Base-by-base conservation (phyloP, 176 grass and related monocot species). In the Aegilops longissima region DNA sequence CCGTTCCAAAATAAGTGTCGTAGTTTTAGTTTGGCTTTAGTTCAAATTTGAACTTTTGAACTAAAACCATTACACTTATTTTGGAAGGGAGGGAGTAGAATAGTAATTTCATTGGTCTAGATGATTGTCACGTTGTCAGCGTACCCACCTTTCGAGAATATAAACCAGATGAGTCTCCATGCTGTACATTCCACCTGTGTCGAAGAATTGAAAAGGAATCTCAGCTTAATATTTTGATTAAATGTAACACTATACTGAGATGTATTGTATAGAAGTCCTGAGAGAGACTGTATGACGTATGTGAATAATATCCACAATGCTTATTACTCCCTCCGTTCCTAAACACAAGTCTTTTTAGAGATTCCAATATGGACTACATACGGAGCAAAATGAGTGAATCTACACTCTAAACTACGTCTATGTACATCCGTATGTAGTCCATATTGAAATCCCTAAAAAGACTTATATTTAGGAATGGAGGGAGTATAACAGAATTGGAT, bases 111-210 rank as follows among this genome's bases (percentile, higher is more conserved):
- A 38, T 42, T 56, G 30, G 6, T 61, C 62, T 34, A 86, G 8
- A 70, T 85, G 70, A 30, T 25, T 8, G 6, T 29, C 24, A 76
- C 6, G 51, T 76, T 45, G 31, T 64, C 45, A 89, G 58, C 82
- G 67, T 61, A 80, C 78, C 12, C 64, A 92, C 92, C 95, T 92
- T 90, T 62, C 38, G 56, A 77, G 68, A 66, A 66, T 66, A 56
- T 59, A 24, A 13, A 21, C 83, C 42, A 61, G 70, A 83, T 30
- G 39, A 85, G 85, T 42, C 45, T 12, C 36, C 45, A 65, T 59
- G 77, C 27, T 90, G 63, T 76, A 45, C 61, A 59, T 89, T 92
- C 76, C 63, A 87, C 83, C 95, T 94, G 82, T 81, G 80, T 40
- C 70, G 0, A 91, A 84, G 38, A 70, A 33, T 81, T 75, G 27